Base-by-base conservation (phyloP, 305 asterid genomes). In the Andrographis paniculata region DNA sequence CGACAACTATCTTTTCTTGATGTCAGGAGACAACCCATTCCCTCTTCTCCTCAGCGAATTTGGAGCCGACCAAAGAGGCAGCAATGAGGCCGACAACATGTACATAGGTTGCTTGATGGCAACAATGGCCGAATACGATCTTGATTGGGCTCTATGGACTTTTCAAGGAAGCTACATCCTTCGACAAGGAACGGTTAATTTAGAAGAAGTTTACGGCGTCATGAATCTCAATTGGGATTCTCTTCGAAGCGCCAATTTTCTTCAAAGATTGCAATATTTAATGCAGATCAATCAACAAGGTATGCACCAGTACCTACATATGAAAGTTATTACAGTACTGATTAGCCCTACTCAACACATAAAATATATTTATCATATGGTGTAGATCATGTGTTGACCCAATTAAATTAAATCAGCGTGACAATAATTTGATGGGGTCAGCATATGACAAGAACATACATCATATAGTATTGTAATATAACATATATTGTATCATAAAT, bases 11-110 rank as follows among this genome's bases (percentile, higher is more conserved):
- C 55, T 70, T 0, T 81, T 78, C 53, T 17, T 78, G 38, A 35
- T 67, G 5, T 40, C 48, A 1, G 64, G 66, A 0, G 44, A 57
- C 7, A 48, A 23, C 41, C n/a, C 78, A 0, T 61, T 58, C 14
- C 94, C 86, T 13, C 55, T 82, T 0, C 67, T 78, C 42, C 5
- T 79, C 21, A 71, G 80, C 42, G 94, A 82, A 31, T 82, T 0
- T 43, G 69, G 80, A 5, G 53, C 53, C 0, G 68, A 73, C 20
- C 69, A 69, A 41, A 56, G 57, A 4, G 74, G 71, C n/a, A 52
- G 16, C 4, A 57, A 57, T 19, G 74, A 66, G 42, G 66, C 52
- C 1, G 74, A 66, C 24, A 66, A 73, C n/a, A 45, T 58, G 55
- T 73, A 62, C 45, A 53, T 73, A 16, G 52, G 61, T 30, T 73